Conservation (phyloP, 2,329 filamentous ascomycete genomes). For the Leptosphaerulina australis region DNA sequence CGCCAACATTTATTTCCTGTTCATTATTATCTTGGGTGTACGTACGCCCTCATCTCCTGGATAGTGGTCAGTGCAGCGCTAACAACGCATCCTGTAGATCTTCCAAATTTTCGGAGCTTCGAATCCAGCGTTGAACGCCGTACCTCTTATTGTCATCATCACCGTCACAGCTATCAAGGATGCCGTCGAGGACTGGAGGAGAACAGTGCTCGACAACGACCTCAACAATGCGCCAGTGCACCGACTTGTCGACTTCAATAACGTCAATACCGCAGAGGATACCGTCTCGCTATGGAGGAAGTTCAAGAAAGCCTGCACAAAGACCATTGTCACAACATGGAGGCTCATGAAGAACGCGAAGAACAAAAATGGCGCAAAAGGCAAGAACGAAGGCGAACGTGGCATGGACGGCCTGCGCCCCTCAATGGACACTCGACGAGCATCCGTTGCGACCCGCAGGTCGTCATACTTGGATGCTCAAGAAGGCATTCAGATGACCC, state of each 20-base stretch:
- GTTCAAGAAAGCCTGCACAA: conserved; percentile 86
- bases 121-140: conserved; percentile 87
- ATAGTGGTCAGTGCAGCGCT: conserved; percentile 24
- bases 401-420: conserved; percentile 61
- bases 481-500: conserved; percentile 89
- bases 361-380: conserved; percentile 41
- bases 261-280: conserved; percentile 90
- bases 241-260: conserved; percentile 83
- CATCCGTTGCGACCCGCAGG: conserved; percentile 62
- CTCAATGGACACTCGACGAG: conserved; percentile 70
- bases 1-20: conserved; percentile 97
- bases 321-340: conserved; percentile 63
- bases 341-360: conserved; percentile 52
- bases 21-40: conserved; percentile 92
- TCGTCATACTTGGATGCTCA: conserved; percentile 60
- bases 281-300: conserved; percentile 83
- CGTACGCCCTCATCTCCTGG: conserved; percentile 51
- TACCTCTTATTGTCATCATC: conserved; percentile 92
- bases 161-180: conserved; percentile 90
- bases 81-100: conserved; percentile 64
- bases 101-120: conserved; percentile 94
- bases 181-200: conserved; percentile 90
- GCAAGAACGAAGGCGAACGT: conserved; percentile 56
- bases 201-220: conserved; percentile 88
- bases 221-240: conserved; percentile 97